A percentile compares a stretch with the other conserved stretches of the same genome.
phyloP scores from a whole-genome alignment of 1,284 basidiomycete genomes.

The Fereydounia khargensis region DNA sequence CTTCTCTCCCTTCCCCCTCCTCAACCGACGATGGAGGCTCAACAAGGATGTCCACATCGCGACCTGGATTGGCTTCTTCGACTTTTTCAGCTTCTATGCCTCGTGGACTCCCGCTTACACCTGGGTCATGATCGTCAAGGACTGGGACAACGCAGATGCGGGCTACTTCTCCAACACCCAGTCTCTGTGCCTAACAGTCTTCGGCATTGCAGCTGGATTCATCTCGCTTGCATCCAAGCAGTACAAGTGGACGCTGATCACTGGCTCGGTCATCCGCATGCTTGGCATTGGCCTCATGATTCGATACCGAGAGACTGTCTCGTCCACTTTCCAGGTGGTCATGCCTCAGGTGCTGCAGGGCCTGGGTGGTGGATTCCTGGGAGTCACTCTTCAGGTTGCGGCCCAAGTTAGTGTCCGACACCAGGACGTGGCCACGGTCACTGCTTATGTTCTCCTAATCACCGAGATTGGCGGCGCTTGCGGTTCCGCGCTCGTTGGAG shows the following conservation, averaged over 20 bases:
- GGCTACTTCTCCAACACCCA: conserved; percentile 51
- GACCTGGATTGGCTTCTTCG: conserved; percentile 50
- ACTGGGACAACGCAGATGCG: conserved; percentile 20
- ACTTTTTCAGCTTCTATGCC: conserved; percentile 51
- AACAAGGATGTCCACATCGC: conserved; percentile 52
- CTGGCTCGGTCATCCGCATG: conserved; percentile 43
- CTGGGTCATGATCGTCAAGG: conserved; percentile 33
- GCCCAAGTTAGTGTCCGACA: conserved; percentile 54
- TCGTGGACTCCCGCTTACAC: conserved; percentile 43
- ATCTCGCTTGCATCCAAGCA: conserved; percentile 43
- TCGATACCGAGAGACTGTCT: conserved; percentile 37
- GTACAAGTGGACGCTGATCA: conserved; percentile 49
- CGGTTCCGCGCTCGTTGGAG: conserved; percentile 44
- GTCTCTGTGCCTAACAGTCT: conserved; percentile 46
- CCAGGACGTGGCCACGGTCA: conserved; percentile 55
- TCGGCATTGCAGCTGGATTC: conserved; percentile 49
- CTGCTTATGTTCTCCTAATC: conserved; percentile 51
- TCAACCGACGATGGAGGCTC: conserved; percentile 44
- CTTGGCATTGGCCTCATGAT: conserved; percentile 55
- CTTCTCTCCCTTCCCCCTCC: conserved; percentile 44
- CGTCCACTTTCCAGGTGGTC: conserved; percentile 48
- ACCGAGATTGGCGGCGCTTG: conserved; percentile 50
- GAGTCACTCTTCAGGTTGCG: conserved; percentile 46
- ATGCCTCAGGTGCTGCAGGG: conserved; percentile 54
- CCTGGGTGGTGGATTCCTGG: conserved; percentile 52